Percentiles rank a stretch among this genome's conserved stretches.
These are phyloP conservation scores for Vitis hybrid DNA, from an alignment of 177 flowering plant genomes.

Conservation along the genomic window DNA sequence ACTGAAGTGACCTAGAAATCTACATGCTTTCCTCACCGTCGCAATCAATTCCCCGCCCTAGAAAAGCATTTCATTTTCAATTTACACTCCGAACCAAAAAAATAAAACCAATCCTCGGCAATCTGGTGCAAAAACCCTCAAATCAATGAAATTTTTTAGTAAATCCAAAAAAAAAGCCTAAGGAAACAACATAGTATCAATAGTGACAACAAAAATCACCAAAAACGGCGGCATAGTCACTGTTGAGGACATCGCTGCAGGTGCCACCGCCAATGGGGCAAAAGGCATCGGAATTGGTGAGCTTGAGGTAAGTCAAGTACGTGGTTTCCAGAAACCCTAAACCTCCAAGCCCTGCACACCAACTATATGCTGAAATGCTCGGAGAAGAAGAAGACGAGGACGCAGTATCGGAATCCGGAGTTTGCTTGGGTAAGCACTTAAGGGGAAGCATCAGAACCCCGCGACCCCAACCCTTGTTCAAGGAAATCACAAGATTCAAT, in stretches of 20 bases:
- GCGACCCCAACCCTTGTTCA: conserved; percentile 22
- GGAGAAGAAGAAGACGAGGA: conserved; percentile 21
- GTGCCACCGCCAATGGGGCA: conserved; percentile 77
- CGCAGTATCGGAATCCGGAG: background rate
- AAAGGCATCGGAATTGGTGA: conserved; percentile 69
- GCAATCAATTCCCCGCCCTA: no score
- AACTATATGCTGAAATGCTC: conserved; percentile 49
- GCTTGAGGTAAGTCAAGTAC: conserved; percentile 80
- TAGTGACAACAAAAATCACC: conserved; percentile 39
- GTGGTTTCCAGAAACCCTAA: conserved; percentile 78
- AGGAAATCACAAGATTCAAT: background rate
- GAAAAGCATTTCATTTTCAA: no score
- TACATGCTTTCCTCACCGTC: no score
- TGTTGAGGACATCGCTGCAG: conserved; percentile 80
- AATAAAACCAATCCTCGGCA: no score
- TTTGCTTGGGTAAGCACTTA: conserved; percentile 38
- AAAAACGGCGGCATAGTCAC: conserved; percentile 72
- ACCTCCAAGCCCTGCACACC: conserved; percentile 73
- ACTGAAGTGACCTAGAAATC: no score
- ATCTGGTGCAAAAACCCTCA: no score
- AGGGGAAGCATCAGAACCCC: conserved; percentile 29
- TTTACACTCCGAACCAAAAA: no score
- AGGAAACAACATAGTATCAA: no score
- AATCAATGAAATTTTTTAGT: no score
- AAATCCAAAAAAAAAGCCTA: no score